phyloP scores from a whole-genome alignment of 2,329 filamentous ascomycete genomes.

The Aspergillus fumigatiaffinis region DNA sequence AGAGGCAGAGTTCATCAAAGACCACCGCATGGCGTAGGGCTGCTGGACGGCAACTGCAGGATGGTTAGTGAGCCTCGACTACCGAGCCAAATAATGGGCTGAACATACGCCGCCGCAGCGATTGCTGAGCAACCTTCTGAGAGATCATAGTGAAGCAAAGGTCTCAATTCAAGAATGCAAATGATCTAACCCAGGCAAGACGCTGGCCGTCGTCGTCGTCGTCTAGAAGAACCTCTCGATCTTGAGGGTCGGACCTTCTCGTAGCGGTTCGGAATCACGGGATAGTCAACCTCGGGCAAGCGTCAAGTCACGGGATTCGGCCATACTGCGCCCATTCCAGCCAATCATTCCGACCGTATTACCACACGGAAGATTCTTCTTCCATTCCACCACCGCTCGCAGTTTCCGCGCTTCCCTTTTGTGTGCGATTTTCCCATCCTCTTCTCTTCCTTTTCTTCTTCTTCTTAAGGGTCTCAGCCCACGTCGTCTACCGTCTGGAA shows the following conservation, averaged over 20 bases:
- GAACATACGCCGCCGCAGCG: slow-evolving; percentile 46
- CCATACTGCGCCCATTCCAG: neutral
- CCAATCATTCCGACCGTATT: slow-evolving; percentile 36
- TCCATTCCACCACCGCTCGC: slow-evolving; percentile 21
- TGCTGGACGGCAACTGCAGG: slow-evolving; percentile 43
- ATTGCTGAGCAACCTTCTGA: slow-evolving; percentile 46
- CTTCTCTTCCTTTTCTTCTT: slow-evolving; percentile 15
- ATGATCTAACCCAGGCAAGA: slow-evolving; percentile 8
- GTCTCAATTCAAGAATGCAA: slow-evolving; percentile 3
- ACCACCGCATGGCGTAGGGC: slow-evolving; percentile 39
- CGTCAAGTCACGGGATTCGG: slow-evolving; percentile 32
- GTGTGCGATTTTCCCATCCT: slow-evolving; percentile 17
- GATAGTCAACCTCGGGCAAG: slow-evolving; percentile 39
- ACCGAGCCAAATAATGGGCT: neutral
- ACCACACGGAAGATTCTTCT: slow-evolving; percentile 35
- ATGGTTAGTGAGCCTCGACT: slow-evolving; percentile 22
- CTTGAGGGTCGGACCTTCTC: slow-evolving; percentile 21
- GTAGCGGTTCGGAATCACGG: slow-evolving; percentile 35
- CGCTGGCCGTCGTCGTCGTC: slow-evolving; percentile 13
- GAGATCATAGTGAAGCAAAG: slow-evolving; percentile 40
- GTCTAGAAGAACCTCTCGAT: slow-evolving; percentile 12
- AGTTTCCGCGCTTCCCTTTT: slow-evolving; percentile 4
- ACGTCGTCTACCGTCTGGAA: slow-evolving; percentile 36
- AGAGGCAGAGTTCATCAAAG: slow-evolving; percentile 41
- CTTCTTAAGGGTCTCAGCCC: slow-evolving; percentile 37